Base-by-base conservation (phyloP, 2,329 filamentous ascomycete genomes). In the Venturia aucupariae region DNA sequence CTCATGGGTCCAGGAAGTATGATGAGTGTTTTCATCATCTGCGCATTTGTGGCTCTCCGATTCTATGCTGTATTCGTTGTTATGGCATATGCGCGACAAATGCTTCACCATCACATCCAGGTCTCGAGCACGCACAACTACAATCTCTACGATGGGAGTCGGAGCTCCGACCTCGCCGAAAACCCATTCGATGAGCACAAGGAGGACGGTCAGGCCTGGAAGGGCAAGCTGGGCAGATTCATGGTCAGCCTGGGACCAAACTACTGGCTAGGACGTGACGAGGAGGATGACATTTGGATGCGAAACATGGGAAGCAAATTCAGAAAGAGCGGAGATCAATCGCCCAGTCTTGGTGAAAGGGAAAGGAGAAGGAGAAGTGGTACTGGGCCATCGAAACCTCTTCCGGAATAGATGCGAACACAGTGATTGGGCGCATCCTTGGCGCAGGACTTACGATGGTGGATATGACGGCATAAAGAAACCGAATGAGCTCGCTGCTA, bases 11-110 rank as follows among this genome's bases (percentile, higher is more conserved):
- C 61, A 42, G 61, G 51, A 30, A 38, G 46, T 46, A 46, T 66
- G 27, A 87, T 90, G 67, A 93, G 89, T 76, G 88, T 97, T 74
- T 79, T 87, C 13, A 81, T 96, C 63, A 90, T 96, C 66, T 82
- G 84, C 39, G 76, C 82, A 1, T 83, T 96, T 67, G 95, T 89
- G 77, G 79, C 88, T 15, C 80, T 96, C 48, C 84, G 92, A 38
- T 75, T 92, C 38, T 97, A 97, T 78, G 92, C 96, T 70, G 85
- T 89, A 69, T 79, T 96, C 44, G 83, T 97, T 63, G 86, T 96
- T 74, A 86, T 96, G 76, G 86, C 90, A 7, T 94, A 90, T 74
- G 90, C 92, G 3, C 85, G 90, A 67, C 84, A 87, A 72, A 87
- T 90, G 17, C 77, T 97, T 61, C 84, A 89, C 66, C 86, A 87